These are phyloP conservation scores for Mallotus nudiflorus DNA, from an alignment of 345 rosid species.

Conservation along the genomic window DNA sequence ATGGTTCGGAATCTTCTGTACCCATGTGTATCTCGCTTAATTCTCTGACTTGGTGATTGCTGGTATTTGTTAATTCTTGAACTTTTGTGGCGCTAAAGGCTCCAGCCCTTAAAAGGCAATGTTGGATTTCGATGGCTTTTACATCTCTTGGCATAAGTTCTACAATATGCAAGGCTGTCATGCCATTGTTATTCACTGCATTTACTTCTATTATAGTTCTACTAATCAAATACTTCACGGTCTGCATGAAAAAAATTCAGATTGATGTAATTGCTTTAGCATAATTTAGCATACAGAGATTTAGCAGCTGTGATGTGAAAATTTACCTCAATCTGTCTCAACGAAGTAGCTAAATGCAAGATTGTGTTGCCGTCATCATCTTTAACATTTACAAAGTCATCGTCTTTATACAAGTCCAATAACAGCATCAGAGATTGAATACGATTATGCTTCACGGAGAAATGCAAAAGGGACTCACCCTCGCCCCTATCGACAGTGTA, in stretches of 20 bases:
- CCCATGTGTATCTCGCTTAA: neutral
- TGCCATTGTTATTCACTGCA: conserved; percentile 3
- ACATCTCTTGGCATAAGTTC: conserved; percentile 5
- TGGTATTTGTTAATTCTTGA: neutral
- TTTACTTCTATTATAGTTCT: conserved; percentile 4
- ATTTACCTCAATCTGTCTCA: conserved; percentile 31
- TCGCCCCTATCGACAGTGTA: neutral
- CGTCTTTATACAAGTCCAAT: conserved; percentile 13
- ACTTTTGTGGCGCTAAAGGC: neutral
- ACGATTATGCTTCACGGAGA: conserved; percentile 14
- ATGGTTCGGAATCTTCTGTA: neutral
- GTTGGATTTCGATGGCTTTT: neutral
- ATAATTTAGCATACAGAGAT: too few relatives aligned
- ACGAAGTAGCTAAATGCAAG: conserved; percentile 23
- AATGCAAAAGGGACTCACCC: neutral
- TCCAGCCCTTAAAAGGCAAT: neutral
- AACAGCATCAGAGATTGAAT: conserved; percentile 26
- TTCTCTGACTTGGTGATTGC: conserved; percentile 1
- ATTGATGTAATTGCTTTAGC: neutral
- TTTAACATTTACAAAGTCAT: conserved; percentile 15
- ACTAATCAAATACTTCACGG: neutral
- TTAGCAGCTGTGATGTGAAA: neutral
- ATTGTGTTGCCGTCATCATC: conserved; percentile 30
- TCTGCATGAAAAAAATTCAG: neutral
- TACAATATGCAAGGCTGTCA: neutral